phyloP scores from a whole-genome alignment of 2,329 filamentous ascomycete genomes.

The Botrytis cinerea region DNA sequence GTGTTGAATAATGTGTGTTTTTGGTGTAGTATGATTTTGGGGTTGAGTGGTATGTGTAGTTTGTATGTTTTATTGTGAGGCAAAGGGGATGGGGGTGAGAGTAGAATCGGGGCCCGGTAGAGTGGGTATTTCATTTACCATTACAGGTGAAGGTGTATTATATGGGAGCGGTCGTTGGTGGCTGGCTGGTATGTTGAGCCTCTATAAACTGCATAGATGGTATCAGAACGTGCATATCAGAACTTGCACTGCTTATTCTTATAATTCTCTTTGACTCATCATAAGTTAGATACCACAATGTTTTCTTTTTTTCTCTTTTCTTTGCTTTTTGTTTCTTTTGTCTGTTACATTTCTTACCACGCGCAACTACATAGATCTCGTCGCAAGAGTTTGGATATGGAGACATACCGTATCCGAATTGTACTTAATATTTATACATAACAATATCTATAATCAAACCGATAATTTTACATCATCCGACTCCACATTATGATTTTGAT shows the following conservation, averaged over 20 bases:
- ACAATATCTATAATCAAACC: not conserved
- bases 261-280: not conserved
- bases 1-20: slow-evolving; percentile 88
- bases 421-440: not conserved
- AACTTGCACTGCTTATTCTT: not conserved
- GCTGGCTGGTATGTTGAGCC: not conserved
- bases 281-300: not conserved
- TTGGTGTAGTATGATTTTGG: slow-evolving; percentile 89
- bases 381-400: not conserved
- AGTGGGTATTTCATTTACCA: not conserved
- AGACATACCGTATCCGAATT: not conserved
- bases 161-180: not conserved
- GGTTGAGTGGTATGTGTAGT: slow-evolving; percentile 55
- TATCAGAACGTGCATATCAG: not conserved
- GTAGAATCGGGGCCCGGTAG: not conserved
- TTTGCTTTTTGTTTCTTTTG: not conserved
- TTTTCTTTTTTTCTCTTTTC: not conserved
- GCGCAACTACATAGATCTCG: not conserved
- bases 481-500: not conserved
- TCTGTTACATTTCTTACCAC: not conserved
- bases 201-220: slow-evolving; percentile 2
- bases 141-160: slow-evolving; percentile 3
- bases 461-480: rapidly evolving
- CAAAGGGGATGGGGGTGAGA: not conserved
- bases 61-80: slow-evolving; percentile 21